A percentile compares a stretch with the other conserved stretches of the same genome.
Evolutionary conservation across 2,329 filamentous ascomycete genomes (phyloP).

Genomic region (Ambrosiella xylebori): DNA sequence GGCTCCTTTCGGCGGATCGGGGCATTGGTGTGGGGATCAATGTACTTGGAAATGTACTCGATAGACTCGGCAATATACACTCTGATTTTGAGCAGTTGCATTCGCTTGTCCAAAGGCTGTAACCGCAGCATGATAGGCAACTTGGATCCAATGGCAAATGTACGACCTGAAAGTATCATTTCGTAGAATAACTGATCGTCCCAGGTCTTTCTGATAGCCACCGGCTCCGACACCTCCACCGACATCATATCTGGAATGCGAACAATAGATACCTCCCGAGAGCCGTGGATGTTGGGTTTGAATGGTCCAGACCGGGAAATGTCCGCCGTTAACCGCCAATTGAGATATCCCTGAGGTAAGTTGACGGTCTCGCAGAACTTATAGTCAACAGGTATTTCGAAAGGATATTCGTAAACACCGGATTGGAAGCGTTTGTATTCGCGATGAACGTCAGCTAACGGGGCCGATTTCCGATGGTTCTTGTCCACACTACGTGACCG

Average conservation of each 20-base stretch:
- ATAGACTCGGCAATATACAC: constrained; percentile 81
- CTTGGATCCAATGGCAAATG: constrained; percentile 72
- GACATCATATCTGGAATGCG: constrained; percentile 76
- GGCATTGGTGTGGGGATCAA: constrained; percentile 6
- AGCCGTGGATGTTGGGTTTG: constrained; percentile 69
- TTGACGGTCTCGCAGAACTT: constrained; percentile 78
- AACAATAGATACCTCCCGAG: constrained; percentile 67
- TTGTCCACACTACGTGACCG: constrained; percentile 77
- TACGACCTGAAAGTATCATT: constrained; percentile 90
- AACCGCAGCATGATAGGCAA: constrained; percentile 91
- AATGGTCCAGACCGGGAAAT: constrained; percentile 81
- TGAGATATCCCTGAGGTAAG: constrained; percentile 70
- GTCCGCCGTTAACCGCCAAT: constrained; percentile 71
- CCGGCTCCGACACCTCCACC: constrained; percentile 78
- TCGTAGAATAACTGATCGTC: constrained; percentile 92
- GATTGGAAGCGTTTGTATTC: constrained; percentile 77
- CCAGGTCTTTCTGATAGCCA: constrained; percentile 85
- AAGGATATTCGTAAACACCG: constrained; percentile 49
- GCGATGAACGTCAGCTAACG: constrained; percentile 46
- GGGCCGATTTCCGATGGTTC: constrained; percentile 36
- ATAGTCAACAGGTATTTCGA: constrained; percentile 79
- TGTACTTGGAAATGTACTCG: constrained; percentile 58
- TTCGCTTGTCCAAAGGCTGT: constrained; percentile 68
- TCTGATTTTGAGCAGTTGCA: constrained; percentile 83
- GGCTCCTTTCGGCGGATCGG: constrained; percentile 49